Base-by-base conservation (phyloP, 345 rosid species). In the Psidium guajava region DNA sequence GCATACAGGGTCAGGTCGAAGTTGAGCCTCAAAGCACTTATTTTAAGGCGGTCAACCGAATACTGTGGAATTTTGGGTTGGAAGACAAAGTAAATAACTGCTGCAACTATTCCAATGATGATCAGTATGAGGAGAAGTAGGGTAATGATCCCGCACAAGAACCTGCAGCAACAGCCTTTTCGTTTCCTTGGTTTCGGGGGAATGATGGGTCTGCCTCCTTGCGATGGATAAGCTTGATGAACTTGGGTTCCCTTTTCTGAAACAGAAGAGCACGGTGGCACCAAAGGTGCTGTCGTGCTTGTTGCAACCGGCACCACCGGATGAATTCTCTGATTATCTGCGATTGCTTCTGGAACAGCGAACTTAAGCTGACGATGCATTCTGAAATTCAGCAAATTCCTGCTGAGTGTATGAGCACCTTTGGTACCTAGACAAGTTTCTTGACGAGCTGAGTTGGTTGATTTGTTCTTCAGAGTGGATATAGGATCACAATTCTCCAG, bases 51-150 rank as follows among this genome's bases (percentile, higher is more conserved):
- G 42, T 95, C 90, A 7, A 96, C 90, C 0, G 94, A 92, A 88
- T 96, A 96, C 13, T 89, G 89, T 27, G 99, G 99, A 8, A 92
- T 83, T 89, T 95, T 93, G 1, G 99, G 99, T 25, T 85, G 88
- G 92, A 96, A 95, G 24, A 88, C 88, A 28, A 95, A 92, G 91
- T 91, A 96, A 81, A 95, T 87, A 83, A 92, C 89, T 36, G 93
- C 97, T 3, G 85, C 82, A 36, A 87, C 82, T 54, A 93, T 91
- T 24, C 91, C 96, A 21, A 93, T 82, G 16, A 91, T 82, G 28
- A 92, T 86, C 36, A 92, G 5, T 54, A 91, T 87, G 54, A 91
- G 47, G 82, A 90, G 13, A 36, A 96, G 73, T 55, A 94, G 88
- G 89, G 92, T 86, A 81, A 95, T 61, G 55, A 89, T 82, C 93